Evolutionary conservation across 352 stramenopile species (phyloP).

Genomic region (Phytophthora multivora): DNA sequence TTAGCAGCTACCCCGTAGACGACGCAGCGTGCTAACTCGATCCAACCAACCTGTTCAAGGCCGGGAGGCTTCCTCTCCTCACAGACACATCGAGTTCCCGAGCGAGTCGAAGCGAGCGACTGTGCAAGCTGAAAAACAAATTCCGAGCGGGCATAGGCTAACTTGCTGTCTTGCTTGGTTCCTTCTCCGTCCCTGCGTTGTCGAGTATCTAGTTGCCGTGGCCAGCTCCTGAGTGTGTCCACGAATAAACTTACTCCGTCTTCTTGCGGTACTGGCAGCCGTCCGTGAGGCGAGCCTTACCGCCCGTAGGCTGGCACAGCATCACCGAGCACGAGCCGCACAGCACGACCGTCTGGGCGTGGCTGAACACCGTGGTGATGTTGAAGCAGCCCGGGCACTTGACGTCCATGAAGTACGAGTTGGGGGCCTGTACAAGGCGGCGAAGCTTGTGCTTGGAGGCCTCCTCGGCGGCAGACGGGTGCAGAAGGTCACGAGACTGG

Average conservation of each 20-base stretch:
- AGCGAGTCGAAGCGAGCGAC: slow-evolving; percentile 30
- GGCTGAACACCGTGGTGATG: slow-evolving; percentile 99
- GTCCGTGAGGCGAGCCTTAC: slow-evolving; percentile 98
- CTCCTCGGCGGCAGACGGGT: slow-evolving; percentile 95
- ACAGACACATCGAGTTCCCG: slow-evolving; percentile 33
- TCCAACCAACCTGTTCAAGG: slow-evolving; percentile 26
- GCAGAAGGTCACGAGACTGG: slow-evolving; percentile 95
- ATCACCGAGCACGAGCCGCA: slow-evolving; percentile 98
- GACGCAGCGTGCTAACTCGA: slow-evolving; percentile 32
- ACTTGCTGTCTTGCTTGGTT: slow-evolving; percentile 41
- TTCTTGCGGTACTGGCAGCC: slow-evolving; percentile 99
- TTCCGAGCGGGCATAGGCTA: slow-evolving; percentile 26
- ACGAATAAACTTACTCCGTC: slow-evolving; percentile 93
- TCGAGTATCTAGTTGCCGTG: slow-evolving; percentile 37
- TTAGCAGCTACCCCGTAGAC: slow-evolving; percentile 41
- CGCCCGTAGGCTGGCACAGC: slow-evolving; percentile 98
- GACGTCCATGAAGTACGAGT: slow-evolving; percentile 99
- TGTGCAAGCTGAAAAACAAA: slow-evolving; percentile 29
- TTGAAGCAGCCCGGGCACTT: slow-evolving; percentile 99
- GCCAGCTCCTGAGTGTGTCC: slow-evolving; percentile 17
- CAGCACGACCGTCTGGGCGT: slow-evolving; percentile 98
- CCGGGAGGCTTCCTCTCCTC: slow-evolving; percentile 27
- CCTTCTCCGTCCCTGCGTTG: slow-evolving; percentile 31
- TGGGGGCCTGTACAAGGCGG: slow-evolving; percentile 98
- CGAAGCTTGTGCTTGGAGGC: slow-evolving; percentile 99